Percentiles rank a stretch among this genome's conserved stretches.
phyloP scores from a whole-genome alignment of 2,329 filamentous ascomycete species.

The Colletotrichum horii region DNA sequence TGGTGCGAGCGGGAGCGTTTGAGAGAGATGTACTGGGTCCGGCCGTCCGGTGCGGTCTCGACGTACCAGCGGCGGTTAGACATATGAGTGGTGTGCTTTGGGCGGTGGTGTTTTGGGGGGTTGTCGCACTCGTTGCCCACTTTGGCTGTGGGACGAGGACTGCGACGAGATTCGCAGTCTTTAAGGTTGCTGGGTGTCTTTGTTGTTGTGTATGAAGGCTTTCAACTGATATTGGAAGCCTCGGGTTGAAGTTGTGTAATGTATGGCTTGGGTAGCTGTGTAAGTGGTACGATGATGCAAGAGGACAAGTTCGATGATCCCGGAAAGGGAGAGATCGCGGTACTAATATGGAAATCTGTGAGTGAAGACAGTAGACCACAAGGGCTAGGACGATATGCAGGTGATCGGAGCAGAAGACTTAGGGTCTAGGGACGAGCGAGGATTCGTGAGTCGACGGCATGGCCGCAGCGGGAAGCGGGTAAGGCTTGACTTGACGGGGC shows the following conservation, averaged over 20 bases:
- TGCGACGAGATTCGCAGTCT: not conserved
- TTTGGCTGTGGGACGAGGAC: conserved; percentile 5
- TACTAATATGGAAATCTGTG: conserved; percentile 13
- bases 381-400: conserved; percentile 9
- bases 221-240: not conserved
- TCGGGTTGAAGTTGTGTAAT: not conserved
- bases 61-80: conserved; percentile 38
- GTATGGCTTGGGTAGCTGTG: not conserved
- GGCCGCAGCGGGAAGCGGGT: conserved; percentile 18
- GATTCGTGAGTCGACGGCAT: conserved; percentile 5
- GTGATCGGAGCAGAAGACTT: conserved; percentile 25
- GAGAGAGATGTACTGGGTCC: conserved; percentile 41
- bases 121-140: conserved; percentile 20
- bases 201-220: not conserved
- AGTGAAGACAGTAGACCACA: conserved; percentile 2
- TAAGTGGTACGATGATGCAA: not conserved
- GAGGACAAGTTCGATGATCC: not conserved
- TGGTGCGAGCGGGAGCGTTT: conserved; percentile 43
- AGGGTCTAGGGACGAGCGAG: conserved; percentile 2
- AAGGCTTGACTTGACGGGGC: conserved; percentile 16
- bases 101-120: not conserved
- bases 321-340: not conserved
- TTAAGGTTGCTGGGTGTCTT: not conserved
- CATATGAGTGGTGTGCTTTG: conserved; percentile 29
- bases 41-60: conserved; percentile 38